These are phyloP conservation scores for Penicillium macrosclerotiorum DNA, from an alignment of 495 filamentous ascomycete genomes.

Conservation along the genomic window DNA sequence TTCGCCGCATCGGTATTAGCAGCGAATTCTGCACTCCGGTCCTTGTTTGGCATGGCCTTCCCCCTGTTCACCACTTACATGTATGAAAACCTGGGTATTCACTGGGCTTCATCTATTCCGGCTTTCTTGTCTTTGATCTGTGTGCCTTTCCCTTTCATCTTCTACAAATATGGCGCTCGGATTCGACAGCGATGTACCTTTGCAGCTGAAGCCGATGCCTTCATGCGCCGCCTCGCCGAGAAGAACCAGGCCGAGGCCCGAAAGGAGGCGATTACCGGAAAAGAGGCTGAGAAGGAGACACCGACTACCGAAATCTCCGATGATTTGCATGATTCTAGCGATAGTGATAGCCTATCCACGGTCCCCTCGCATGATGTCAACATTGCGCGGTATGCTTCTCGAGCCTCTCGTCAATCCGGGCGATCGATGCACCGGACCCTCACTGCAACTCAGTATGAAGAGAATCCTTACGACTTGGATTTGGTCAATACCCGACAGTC, in stretches of 20 bases:
- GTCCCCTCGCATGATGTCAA: conserved; percentile 20
- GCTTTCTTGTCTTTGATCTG: conserved; percentile 70
- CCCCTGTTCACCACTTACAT: conserved; percentile 76
- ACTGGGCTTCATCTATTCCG: conserved; percentile 74
- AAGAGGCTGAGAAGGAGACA: conserved; percentile 11
- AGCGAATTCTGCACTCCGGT: conserved; percentile 66
- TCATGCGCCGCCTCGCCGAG: conserved; percentile 32
- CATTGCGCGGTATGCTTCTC: conserved; percentile 19
- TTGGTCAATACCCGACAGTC: conserved; percentile 37
- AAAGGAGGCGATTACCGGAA: conserved; percentile 4
- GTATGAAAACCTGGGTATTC: conserved; percentile 68
- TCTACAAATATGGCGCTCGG: conserved; percentile 63
- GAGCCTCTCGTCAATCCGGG: conserved; percentile 30
- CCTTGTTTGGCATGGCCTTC: conserved; percentile 68
- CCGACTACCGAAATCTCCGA: not conserved
- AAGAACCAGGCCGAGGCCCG: conserved; percentile 16
- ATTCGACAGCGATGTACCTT: conserved; percentile 69
- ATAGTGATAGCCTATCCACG: conserved; percentile 26
- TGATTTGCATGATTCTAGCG: conserved; percentile 8
- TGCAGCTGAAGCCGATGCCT: conserved; percentile 48
- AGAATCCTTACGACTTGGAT: conserved; percentile 39
- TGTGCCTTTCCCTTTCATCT: conserved; percentile 70
- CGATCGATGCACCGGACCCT: conserved; percentile 22
- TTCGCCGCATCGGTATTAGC: conserved; percentile 74
- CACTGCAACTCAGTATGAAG: conserved; percentile 35